Evolutionary conservation across 108 stramenopile species (phyloP), one percentile per base, ranked within the genome.

Genomic region (Fragilaria crotonensis): DNA sequence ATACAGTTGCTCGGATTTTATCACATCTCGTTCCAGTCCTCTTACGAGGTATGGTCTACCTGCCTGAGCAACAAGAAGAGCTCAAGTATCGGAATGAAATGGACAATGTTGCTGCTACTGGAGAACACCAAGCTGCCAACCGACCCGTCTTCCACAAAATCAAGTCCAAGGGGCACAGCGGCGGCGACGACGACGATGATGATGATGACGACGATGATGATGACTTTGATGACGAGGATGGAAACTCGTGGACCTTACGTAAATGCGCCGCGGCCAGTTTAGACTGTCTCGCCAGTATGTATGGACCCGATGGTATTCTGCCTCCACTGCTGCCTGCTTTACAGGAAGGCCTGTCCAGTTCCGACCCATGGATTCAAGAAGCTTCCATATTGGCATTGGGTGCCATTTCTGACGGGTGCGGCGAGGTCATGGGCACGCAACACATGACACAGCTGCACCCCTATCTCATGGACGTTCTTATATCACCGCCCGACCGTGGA

Each of bases 361-460:
- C 61, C 7, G 85, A 87, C 58, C 84, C 86, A 51, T 93, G 95
- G 94, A 71, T 89, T 21, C 88, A 90, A 46, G 95, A 95, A 64
- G 92, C 91, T 7, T 80, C 84, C 30, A 90, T 95, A 30, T 68
- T 93, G 41, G 88, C 92, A 5, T 72, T 95, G 17, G 95, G 95
- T 36, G 95, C 95, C 5, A 81, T 90, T 48, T 87, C 87, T 25
- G 87, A 89, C 1, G 94, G 94, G 19, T 93, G 95, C 59, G 66
- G 71, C 25, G 82, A 85, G 33, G 92, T 79, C 60, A 72, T 95
- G 70, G 60, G 60, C 46, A 63, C 62, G 22, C 69, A 72, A 25
- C 88, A 86, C 59, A 68, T 95, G 65, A 68, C 64, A 21, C 70
- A 82, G 21, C 62, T 95, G 17, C 84, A 90, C 75, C 88, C 84